These are phyloP conservation scores for Saccharomycopsis sp. DNA, from an alignment of 805 yeast species.

Conservation along the genomic window DNA sequence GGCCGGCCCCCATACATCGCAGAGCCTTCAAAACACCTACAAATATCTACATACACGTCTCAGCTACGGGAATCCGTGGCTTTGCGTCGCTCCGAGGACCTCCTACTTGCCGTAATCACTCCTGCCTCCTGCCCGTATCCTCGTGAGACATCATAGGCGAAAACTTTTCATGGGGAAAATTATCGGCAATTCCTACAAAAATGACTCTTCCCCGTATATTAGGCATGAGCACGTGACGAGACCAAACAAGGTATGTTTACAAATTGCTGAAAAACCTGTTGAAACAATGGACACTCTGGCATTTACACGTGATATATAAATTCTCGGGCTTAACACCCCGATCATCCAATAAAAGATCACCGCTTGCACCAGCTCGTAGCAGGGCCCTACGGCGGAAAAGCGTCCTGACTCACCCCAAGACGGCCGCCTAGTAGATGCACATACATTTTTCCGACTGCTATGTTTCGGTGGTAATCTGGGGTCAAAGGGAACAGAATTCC, in stretches of 20 bases:
- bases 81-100: background rate
- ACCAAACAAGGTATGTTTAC: background rate
- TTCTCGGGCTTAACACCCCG: background rate
- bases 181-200: slow-evolving; percentile 2
- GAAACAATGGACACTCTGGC: too few species aligned
- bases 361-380: background rate
- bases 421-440: background rate
- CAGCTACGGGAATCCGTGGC: background rate
- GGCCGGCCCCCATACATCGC: background rate
- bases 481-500: slow-evolving; percentile 2
- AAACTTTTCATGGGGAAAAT: background rate
- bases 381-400: background rate
- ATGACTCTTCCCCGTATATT: background rate
- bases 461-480: background rate
- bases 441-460: background rate
- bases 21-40: background rate
- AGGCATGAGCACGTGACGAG: background rate
- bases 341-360: background rate
- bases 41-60: background rate
- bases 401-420: background rate
- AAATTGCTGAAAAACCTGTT: background rate
- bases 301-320: too few species aligned
- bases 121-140: background rate
- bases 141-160: background rate
- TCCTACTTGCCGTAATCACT: background rate